These are phyloP conservation scores for Stagonosporopsis rhizophila DNA, from an alignment of 2,329 filamentous ascomycete genomes.

Conservation along the genomic window DNA sequence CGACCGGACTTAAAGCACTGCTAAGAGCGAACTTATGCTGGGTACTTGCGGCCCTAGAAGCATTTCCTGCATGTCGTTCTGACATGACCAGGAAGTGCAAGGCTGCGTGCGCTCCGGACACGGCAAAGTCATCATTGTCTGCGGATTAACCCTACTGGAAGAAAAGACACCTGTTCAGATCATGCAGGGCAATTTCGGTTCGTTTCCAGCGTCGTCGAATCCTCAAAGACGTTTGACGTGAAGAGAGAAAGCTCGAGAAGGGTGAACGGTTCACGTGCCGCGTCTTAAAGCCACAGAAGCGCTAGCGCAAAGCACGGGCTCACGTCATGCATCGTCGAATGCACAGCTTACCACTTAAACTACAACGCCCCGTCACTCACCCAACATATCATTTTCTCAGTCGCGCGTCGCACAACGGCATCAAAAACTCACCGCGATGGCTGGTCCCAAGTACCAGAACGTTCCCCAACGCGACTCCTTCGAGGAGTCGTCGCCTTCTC, in stretches of 20 bases:
- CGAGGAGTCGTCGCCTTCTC: constrained; percentile 63
- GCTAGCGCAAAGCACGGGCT: constrained; percentile 8
- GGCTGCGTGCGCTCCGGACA: too few species aligned
- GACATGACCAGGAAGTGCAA: neutral
- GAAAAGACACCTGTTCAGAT: neutral
- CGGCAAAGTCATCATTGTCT: too few species aligned
- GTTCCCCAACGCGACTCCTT: constrained; percentile 88
- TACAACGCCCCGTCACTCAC: constrained; percentile 5
- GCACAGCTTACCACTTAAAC: constrained; percentile 2
- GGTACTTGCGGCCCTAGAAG: too few species aligned
- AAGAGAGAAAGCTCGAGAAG: constrained; percentile 15
- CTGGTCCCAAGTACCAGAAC: constrained; percentile 80
- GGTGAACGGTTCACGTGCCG: constrained; percentile 3
- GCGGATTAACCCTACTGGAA: neutral
- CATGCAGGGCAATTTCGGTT: neutral
- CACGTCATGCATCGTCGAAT: constrained; percentile 11
- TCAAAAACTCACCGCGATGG: constrained; percentile 59
- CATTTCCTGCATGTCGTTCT: neutral
- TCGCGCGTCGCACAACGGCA: constrained; percentile 10
- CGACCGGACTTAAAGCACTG: too few species aligned
- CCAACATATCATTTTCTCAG: neutral
- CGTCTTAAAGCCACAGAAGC: constrained; percentile 5
- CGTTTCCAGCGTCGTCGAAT: neutral
- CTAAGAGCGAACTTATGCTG: too few species aligned
- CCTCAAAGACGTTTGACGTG: neutral